These are phyloP conservation scores for Suaeda aralocaspica DNA, from an alignment of 148 eudicot genomes.

Conservation along the genomic window DNA sequence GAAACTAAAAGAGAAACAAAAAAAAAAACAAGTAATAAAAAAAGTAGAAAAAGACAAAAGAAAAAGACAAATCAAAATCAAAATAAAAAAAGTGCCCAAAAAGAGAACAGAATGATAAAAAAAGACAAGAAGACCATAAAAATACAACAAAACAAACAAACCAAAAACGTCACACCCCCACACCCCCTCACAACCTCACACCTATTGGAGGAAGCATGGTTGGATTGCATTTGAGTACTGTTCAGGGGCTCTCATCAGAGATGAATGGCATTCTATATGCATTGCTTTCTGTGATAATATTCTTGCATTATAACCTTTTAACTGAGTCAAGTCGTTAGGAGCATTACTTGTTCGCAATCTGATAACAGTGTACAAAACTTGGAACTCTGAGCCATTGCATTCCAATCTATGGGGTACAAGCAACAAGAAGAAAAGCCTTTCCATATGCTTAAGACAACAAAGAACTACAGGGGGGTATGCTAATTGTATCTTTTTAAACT, in stretches of 20 bases:
- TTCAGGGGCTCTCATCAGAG: not conserved
- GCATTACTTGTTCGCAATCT: conserved; percentile 23
- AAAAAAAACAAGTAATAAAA: too few species aligned
- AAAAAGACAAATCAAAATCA: too few species aligned
- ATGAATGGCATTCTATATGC: not conserved
- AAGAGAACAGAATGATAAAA: too few species aligned
- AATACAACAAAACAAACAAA: too few species aligned
- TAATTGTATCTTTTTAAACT: too few species aligned
- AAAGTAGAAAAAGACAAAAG: too few species aligned
- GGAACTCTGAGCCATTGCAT: conserved; percentile 88
- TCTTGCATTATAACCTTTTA: not conserved
- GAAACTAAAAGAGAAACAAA: too few species aligned
- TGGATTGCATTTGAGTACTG: conserved; percentile 1
- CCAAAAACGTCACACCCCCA: too few species aligned
- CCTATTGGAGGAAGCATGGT: too few species aligned
- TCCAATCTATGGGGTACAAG: conserved; percentile 76
- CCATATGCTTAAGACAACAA: conserved; percentile 91
- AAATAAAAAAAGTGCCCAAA: too few species aligned
- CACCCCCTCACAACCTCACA: too few species aligned
- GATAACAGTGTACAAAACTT: conserved; percentile 81
- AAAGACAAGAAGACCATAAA: too few species aligned
- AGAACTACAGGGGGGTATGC: conserved; percentile 91
- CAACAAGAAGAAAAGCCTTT: conserved; percentile 94
- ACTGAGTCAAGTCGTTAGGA: not conserved
- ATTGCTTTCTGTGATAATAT: not conserved